Conservation (phyloP, 139 green algal genomes). For the Micractinium conductrix region DNA sequence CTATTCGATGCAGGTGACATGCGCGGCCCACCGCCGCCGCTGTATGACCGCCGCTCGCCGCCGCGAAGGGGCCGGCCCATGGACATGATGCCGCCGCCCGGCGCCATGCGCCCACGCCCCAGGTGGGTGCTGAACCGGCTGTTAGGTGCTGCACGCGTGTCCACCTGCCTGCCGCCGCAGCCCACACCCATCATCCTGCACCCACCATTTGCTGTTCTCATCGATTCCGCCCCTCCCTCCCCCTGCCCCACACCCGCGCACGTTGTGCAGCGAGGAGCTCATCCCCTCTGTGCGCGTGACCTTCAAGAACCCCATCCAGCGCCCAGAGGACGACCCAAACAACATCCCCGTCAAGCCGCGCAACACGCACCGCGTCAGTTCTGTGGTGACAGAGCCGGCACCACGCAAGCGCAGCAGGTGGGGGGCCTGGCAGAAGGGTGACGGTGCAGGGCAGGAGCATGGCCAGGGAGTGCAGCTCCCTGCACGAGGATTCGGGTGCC, state of each 20-base stretch:
- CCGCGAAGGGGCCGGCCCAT: neutral
- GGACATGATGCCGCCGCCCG: neutral
- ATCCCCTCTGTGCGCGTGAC: constrained; percentile 17
- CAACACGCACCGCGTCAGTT: neutral
- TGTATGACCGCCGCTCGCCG: constrained; percentile 1
- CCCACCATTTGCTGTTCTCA: too few relatives aligned
- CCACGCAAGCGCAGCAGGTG: neutral
- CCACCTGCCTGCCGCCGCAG: too few relatives aligned
- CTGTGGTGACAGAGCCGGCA: neutral
- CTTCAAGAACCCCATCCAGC: constrained; percentile 36
- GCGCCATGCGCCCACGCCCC: too few relatives aligned
- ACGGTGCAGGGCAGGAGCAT: neutral
- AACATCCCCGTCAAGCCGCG: constrained; percentile 29
- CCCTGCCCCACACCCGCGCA: too few relatives aligned
- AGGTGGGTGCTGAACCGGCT: too few relatives aligned
- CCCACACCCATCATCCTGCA: too few relatives aligned
- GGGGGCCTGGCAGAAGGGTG: neutral
- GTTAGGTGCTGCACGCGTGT: too few relatives aligned
- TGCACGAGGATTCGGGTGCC: too few relatives aligned
- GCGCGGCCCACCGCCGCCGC: constrained; percentile 22
- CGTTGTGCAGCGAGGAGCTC: neutral
- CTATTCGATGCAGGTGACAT: constrained; percentile 28
- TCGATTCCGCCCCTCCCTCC: too few relatives aligned
- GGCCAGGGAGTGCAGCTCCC: too few relatives aligned
- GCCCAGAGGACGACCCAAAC: constrained; percentile 31